Percentiles rank a stretch among this genome's conserved stretches.
These are phyloP conservation scores for Globisporangium recalcitrans DNA, from an alignment of 352 stramenopile genomes.

Conservation along the genomic window DNA sequence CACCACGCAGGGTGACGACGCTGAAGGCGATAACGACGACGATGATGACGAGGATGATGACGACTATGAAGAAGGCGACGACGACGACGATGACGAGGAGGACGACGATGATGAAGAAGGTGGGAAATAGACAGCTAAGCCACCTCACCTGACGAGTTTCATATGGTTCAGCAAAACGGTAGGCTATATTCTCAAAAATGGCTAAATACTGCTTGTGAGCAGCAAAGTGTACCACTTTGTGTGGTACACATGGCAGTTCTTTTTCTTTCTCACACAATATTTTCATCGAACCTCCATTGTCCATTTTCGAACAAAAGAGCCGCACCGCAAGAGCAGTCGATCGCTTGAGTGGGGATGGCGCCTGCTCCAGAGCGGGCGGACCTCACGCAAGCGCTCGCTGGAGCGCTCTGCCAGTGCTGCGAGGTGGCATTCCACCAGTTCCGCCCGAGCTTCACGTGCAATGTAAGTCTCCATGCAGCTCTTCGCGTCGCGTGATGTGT, in stretches of 20 bases:
- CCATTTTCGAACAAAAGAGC: slow-evolving; percentile 5
- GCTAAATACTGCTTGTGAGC: background rate
- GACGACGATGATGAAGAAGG: slow-evolving; percentile 12
- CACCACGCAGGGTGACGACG: slow-evolving; percentile 35
- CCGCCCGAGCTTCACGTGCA: slow-evolving; percentile 32
- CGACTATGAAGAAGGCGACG: slow-evolving; percentile 25
- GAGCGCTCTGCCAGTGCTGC: slow-evolving; percentile 35
- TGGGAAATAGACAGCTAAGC: slow-evolving; percentile 9
- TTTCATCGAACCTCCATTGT: slow-evolving; percentile 4
- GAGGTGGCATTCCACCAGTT: slow-evolving; percentile 39
- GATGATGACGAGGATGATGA: slow-evolving; percentile 33
- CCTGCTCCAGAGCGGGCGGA: background rate
- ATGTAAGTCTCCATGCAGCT: slow-evolving; percentile 23
- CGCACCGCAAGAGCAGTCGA: background rate
- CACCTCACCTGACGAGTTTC: background rate
- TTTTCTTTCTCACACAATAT: background rate
- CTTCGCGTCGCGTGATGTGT: background rate
- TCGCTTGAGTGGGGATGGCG: background rate
- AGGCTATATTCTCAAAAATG: slow-evolving; percentile 5
- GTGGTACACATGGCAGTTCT: background rate
- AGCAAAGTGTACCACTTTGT: background rate
- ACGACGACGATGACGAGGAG: slow-evolving; percentile 30
- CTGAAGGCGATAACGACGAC: slow-evolving; percentile 37
- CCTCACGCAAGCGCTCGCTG: background rate
- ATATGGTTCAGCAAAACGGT: background rate